A percentile compares a stretch with the other conserved stretches of the same genome.
Conservation (phyloP, 2,329 filamentous ascomycete genomes). For the Diaporthe vexans region DNA sequence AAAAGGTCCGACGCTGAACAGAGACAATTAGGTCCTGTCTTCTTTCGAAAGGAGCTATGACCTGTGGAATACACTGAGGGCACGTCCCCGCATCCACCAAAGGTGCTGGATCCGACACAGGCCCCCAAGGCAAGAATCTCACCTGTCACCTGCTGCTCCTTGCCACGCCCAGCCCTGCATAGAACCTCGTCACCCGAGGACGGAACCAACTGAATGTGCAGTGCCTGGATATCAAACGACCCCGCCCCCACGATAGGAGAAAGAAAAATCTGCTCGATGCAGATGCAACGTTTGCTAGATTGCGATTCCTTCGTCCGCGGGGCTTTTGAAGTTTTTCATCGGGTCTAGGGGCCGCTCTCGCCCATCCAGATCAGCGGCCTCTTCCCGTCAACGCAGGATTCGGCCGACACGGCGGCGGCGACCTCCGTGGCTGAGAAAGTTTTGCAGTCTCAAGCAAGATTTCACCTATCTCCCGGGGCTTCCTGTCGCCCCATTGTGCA, state of each 20-base stretch:
- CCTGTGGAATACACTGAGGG: not conserved
- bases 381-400: not conserved
- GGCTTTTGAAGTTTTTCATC: not conserved
- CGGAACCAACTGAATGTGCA: not conserved
- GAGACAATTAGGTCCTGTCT: not conserved
- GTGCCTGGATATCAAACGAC: not conserved
- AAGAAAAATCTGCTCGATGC: conserved; percentile 7
- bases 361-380: conserved; percentile 4
- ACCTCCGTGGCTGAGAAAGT: conserved; percentile 18
- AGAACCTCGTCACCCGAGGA: not conserved
- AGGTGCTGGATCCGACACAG: not conserved
- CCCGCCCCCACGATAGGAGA: not conserved
- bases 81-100: no score
- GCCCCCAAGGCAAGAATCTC: not conserved
- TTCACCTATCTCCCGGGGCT: not conserved
- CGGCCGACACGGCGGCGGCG: conserved; percentile 17
- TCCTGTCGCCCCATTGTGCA: not conserved
- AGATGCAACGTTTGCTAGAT: conserved; percentile 15
- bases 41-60: not conserved
- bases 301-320: not conserved
- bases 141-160: not conserved
- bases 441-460: not conserved
- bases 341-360: not conserved
- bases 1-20: conserved; percentile 2
- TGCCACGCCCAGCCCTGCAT: conserved; percentile 3